Conservation (phyloP, 805 yeast genomes). For the Myxozyma mucilagina region DNA sequence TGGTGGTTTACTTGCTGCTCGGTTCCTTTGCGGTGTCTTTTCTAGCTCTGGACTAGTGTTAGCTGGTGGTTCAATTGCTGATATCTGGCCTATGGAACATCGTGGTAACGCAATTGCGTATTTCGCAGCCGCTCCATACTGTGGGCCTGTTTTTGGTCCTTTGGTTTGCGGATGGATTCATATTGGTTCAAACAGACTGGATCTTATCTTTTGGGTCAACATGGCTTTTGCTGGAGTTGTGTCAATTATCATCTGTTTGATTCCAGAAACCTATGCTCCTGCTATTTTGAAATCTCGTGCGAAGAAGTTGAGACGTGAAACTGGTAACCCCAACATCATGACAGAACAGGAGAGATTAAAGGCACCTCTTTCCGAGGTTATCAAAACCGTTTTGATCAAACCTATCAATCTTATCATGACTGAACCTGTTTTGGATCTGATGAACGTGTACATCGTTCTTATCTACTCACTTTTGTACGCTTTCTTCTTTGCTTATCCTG, state of each 20-base stretch:
- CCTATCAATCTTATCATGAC: conserved; percentile 71
- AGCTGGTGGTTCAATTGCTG: conserved; percentile 91
- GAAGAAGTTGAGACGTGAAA: conserved; percentile 64
- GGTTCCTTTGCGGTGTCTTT: conserved; percentile 86
- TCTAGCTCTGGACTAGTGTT: conserved; percentile 78
- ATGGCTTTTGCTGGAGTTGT: conserved; percentile 87
- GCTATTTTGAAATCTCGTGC: conserved; percentile 76
- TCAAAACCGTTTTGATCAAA: conserved; percentile 66
- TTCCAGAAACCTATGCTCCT: conserved; percentile 96
- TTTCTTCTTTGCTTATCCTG: conserved; percentile 94
- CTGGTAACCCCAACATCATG: conserved; percentile 84
- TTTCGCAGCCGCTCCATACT: conserved; percentile 88
- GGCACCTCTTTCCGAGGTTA: conserved; percentile 61
- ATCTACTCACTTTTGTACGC: conserved; percentile 90
- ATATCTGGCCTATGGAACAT: conserved; percentile 75
- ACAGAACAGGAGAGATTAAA: conserved; percentile 90
- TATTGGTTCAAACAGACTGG: conserved; percentile 61
- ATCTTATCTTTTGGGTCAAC: conserved; percentile 82
- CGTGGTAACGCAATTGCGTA: conserved; percentile 89
- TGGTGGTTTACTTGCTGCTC: conserved; percentile 74
- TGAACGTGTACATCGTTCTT: conserved; percentile 83
- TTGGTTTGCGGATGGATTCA: conserved; percentile 83
- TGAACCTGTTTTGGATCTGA: conserved; percentile 81
- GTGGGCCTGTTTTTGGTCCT: conserved; percentile 91
- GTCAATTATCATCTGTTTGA: conserved; percentile 62